Evolutionary conservation across 192 early-diverging fungal species (phyloP).

Genomic region (Gamsiella multidivaricata): DNA sequence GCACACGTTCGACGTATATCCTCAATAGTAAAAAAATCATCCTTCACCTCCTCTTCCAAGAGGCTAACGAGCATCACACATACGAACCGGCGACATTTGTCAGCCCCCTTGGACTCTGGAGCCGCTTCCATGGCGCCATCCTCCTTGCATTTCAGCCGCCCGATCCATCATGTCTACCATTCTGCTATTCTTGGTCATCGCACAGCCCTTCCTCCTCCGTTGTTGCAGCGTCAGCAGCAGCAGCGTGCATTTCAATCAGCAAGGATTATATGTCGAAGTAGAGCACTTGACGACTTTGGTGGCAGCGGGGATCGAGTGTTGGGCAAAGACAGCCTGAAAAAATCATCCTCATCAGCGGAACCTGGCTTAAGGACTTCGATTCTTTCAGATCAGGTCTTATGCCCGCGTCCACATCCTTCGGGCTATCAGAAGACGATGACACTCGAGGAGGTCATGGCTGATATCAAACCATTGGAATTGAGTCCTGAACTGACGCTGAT

Average conservation of each 20-base stretch:
- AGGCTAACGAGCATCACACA: background rate
- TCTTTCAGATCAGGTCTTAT: slow-evolving; percentile 28
- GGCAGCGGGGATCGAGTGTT: background rate
- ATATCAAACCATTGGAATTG: slow-evolving; percentile 40
- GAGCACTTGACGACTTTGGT: slow-evolving; percentile 30
- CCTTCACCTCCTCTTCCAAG: too few species aligned
- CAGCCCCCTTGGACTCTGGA: background rate
- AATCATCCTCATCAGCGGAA: background rate
- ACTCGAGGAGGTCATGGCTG: slow-evolving; percentile 43
- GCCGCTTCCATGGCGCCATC: too few species aligned
- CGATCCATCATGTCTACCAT: background rate
- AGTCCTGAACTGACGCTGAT: slow-evolving; percentile 40
- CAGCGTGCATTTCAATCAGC: slow-evolving; percentile 30
- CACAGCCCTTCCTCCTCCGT: too few species aligned
- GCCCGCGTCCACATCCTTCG: background rate
- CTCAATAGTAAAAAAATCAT: slow-evolving; percentile 2
- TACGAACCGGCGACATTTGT: slow-evolving; percentile 1
- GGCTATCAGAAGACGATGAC: slow-evolving; percentile 31
- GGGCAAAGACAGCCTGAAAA: slow-evolving; percentile 10
- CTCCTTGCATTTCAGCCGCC: background rate
- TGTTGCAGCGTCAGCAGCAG: background rate
- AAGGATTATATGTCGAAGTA: slow-evolving; percentile 11
- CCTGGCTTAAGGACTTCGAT: background rate
- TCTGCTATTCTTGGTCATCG: background rate
- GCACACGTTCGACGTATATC: background rate